Evolutionary conservation across 2,329 filamentous ascomycete species (phyloP).

Genomic region (Xylariaceae sp.): DNA sequence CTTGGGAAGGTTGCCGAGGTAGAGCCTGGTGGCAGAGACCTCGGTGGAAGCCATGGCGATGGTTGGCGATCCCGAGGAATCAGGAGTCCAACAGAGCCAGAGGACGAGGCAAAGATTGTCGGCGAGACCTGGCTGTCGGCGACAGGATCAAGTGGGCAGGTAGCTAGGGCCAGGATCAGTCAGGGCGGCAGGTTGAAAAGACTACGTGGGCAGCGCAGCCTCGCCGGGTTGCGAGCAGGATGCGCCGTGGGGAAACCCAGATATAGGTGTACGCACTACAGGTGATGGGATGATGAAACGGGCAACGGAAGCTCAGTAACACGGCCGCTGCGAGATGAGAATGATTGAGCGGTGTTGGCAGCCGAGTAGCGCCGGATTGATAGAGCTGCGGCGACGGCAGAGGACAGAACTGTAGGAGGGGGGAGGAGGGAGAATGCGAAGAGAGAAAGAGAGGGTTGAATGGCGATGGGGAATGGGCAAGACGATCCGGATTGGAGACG

Average conservation of each 20-base stretch:
- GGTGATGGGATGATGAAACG: not conserved
- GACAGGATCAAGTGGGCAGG: no score
- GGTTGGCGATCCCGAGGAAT: conserved; percentile 7
- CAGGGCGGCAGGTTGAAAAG: not conserved
- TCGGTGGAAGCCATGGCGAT: conserved; percentile 40
- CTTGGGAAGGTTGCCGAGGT: conserved; percentile 95
- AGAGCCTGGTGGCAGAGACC: conserved; percentile 92
- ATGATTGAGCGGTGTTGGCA: not conserved
- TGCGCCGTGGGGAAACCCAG: not conserved
- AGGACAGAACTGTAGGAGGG: not conserved
- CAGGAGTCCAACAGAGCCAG: conserved; percentile 10
- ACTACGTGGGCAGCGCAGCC: not conserved
- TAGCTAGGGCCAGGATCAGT: not conserved
- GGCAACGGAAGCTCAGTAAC: not conserved
- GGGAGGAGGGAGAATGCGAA: conserved; percentile 9
- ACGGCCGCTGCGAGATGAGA: not conserved
- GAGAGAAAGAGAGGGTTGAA: not conserved
- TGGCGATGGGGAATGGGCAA: not conserved
- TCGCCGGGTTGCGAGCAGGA: not conserved
- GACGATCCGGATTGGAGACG: conserved; percentile 14
- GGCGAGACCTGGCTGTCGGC: no score
- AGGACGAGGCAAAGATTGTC: not conserved
- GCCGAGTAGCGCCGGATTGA: not conserved
- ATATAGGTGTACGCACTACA: conserved; percentile 2
- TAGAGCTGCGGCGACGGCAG: not conserved